phyloP scores from a whole-genome alignment of 73 alveolate species.

The Durusdinium trenchii region DNA sequence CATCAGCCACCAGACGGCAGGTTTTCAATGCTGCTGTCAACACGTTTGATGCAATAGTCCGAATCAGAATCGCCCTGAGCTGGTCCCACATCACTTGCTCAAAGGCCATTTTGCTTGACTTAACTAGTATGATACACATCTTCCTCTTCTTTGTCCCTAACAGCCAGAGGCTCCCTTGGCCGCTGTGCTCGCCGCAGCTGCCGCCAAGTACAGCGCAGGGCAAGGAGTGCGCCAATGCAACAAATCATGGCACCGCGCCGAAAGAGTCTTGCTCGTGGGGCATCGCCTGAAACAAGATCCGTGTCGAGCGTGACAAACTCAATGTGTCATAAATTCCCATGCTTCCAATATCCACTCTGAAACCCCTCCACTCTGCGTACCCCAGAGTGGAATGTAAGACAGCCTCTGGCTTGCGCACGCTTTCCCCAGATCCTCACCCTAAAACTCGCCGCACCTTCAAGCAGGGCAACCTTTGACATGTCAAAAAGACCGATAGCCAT shows the following conservation, averaged over 20 bases:
- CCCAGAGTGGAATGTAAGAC: neutral
- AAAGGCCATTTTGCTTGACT: too few relatives aligned
- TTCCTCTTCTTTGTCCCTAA: neutral
- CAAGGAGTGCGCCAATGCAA: conserved; percentile 46
- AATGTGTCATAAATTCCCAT: neutral
- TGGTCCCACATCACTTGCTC: neutral
- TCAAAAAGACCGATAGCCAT: conserved; percentile 41
- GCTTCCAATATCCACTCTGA: neutral
- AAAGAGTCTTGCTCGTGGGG: neutral
- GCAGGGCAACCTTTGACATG: conserved; percentile 17
- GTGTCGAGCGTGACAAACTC: neutral
- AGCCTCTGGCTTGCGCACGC: neutral
- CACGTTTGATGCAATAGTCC: conserved; percentile 19
- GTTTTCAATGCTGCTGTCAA: conserved; percentile 52
- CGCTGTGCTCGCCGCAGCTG: conserved; percentile 22
- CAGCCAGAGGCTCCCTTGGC: neutral
- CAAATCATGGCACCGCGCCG: conserved; percentile 40
- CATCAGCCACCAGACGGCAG: conserved; percentile 30
- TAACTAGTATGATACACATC: neutral
- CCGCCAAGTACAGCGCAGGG: conserved; percentile 71
- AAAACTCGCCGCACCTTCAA: neutral
- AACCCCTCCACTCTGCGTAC: too few relatives aligned
- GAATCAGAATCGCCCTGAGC: conserved; percentile 35
- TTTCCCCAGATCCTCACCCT: neutral
- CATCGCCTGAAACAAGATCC: neutral